These are phyloP conservation scores for Athelia sp. DNA, from an alignment of 1,284 basidiomycete species.

Conservation along the genomic window DNA sequence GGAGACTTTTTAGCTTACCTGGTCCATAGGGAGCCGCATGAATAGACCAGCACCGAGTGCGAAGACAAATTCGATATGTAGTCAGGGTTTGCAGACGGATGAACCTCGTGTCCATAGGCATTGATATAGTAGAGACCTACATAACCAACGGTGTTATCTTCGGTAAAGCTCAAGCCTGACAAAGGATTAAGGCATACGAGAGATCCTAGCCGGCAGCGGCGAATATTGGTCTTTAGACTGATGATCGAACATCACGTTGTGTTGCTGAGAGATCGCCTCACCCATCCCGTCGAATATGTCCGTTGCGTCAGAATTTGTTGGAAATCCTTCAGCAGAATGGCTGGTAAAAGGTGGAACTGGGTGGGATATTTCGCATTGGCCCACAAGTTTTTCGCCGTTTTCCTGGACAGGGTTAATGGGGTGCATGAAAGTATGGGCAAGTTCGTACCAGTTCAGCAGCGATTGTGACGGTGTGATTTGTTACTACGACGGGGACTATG, in stretches of 20 bases:
- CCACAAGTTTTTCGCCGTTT: slow-evolving; percentile 77
- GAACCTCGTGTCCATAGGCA: slow-evolving; percentile 86
- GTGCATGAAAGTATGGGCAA: slow-evolving; percentile 4
- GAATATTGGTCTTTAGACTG: slow-evolving; percentile 49
- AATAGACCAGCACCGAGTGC: slow-evolving; percentile 81
- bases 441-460: slow-evolving; percentile 83
- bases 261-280: slow-evolving; percentile 36
- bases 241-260: slow-evolving; percentile 70
- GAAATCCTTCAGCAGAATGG: background rate
- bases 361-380: slow-evolving; percentile 97
- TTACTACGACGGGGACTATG: slow-evolving; percentile 88
- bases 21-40: slow-evolving; percentile 92
- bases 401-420: slow-evolving; percentile 39
- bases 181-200: too few relatives aligned
- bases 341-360: slow-evolving; percentile 46
- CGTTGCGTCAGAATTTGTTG: slow-evolving; percentile 15
- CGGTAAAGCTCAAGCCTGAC: too few relatives aligned
- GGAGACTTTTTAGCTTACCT: slow-evolving; percentile 40
- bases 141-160: too few relatives aligned
- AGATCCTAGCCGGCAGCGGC: slow-evolving; percentile 34
- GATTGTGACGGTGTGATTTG: slow-evolving; percentile 96
- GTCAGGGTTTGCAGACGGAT: slow-evolving; percentile 82
- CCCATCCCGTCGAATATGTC: slow-evolving; percentile 45
- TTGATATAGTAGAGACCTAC: slow-evolving; percentile 91
- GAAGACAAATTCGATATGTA: slow-evolving; percentile 64